phyloP scores from a whole-genome alignment of 352 stramenopile genomes.

The Phytophthora boehmeriae region DNA sequence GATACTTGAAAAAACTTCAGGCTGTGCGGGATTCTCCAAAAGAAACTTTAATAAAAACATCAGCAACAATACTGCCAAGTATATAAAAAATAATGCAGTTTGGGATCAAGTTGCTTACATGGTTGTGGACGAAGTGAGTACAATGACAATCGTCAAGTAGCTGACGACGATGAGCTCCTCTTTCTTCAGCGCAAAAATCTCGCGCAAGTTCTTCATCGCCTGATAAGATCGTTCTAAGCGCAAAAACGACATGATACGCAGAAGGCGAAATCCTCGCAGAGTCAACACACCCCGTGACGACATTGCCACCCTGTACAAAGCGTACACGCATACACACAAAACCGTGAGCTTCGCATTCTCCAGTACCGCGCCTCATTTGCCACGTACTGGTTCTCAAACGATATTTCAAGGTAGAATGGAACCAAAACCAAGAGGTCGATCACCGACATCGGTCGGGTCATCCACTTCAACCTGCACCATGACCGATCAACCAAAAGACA shows the following conservation, averaged over 20 bases:
- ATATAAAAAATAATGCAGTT: not conserved
- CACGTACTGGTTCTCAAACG: slow-evolving; percentile 63
- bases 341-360: not conserved
- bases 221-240: slow-evolving; percentile 80
- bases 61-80: not conserved
- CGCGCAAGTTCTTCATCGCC: slow-evolving; percentile 76
- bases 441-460: slow-evolving; percentile 77
- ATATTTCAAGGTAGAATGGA: slow-evolving; percentile 86
- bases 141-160: slow-evolving; percentile 79
- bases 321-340: not conserved
- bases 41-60: slow-evolving; percentile 51
- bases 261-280: slow-evolving; percentile 67
- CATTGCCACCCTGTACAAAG: slow-evolving; percentile 34
- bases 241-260: slow-evolving; percentile 84
- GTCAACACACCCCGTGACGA: slow-evolving; percentile 66
- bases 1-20: slow-evolving; percentile 79
- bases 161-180: slow-evolving; percentile 81
- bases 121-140: slow-evolving; percentile 84
- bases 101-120: slow-evolving; percentile 52
- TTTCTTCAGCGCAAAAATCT: slow-evolving; percentile 77
- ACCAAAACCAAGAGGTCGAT: slow-evolving; percentile 81
- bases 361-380: not conserved
- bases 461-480: slow-evolving; percentile 71
- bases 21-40: slow-evolving; percentile 79
- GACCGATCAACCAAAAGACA: no score